Percentiles rank a stretch among this genome's conserved stretches.
phyloP scores from a whole-genome alignment of 1,139 yeast genomes.

The Debaryomyces coudertii region DNA sequence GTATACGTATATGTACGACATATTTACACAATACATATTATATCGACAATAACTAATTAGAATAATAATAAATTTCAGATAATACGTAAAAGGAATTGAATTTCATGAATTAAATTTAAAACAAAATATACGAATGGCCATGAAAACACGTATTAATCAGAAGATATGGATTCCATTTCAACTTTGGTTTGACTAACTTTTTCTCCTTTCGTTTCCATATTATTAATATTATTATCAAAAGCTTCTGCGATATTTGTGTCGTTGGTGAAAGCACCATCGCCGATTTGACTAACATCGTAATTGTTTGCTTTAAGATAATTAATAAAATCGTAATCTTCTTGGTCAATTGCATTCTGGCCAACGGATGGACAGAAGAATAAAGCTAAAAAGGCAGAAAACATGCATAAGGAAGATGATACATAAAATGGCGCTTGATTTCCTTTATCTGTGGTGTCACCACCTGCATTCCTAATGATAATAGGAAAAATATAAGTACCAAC shows the following conservation, averaged over 20 bases:
- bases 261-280: slow-evolving; percentile 31
- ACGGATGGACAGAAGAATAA: slow-evolving; percentile 76
- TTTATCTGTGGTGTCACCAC: slow-evolving; percentile 28
- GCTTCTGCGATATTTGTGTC: slow-evolving; percentile 18
- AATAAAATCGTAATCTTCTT: slow-evolving; percentile 74
- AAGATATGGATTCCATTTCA: background rate
- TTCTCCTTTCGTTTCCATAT: slow-evolving; percentile 1
- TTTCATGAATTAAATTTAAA: no score
- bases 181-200: background rate
- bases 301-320: slow-evolving; percentile 63
- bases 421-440: slow-evolving; percentile 81
- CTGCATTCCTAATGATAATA: slow-evolving; percentile 55
- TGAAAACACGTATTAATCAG: background rate
- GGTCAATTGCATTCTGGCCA: slow-evolving; percentile 78
- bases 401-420: slow-evolving; percentile 75
- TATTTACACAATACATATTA: no score
- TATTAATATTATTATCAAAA: background rate
- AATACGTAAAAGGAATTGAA: no score
- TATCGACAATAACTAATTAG: no score
- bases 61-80: no score
- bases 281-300: slow-evolving; percentile 56
- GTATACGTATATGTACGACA: no score
- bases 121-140: no score
- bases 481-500: slow-evolving; percentile 92
- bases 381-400: slow-evolving; percentile 70